Evolutionary conservation across 2,329 filamentous ascomycete genomes (phyloP).

Genomic region (Aureobasidium lini): DNA sequence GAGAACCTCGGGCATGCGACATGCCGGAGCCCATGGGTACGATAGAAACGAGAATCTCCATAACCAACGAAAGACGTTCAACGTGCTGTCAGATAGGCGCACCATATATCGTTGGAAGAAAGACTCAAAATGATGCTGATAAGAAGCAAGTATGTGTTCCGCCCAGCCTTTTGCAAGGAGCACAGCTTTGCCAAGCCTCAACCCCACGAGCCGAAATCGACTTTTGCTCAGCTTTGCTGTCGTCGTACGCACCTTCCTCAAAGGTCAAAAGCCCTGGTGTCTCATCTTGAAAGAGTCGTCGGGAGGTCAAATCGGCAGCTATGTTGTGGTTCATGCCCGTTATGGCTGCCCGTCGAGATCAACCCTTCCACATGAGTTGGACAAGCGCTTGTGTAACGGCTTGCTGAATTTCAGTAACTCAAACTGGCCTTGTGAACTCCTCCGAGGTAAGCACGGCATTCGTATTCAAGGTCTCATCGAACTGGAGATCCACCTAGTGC

Average conservation of each 20-base stretch:
- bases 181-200: not conserved
- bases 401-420: not conserved
- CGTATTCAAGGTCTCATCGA: not conserved
- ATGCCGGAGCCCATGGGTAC: not conserved
- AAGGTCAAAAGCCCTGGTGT: not conserved
- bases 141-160: too few species aligned
- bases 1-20: not conserved
- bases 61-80: not conserved
- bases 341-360: not conserved
- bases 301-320: not conserved
- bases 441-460: not conserved
- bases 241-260: not conserved
- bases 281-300: not conserved
- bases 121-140: too few species aligned
- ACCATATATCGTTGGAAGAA: too few species aligned
- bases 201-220: not conserved
- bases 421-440: not conserved
- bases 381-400: not conserved
- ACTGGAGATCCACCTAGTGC: not conserved
- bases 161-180: too few species aligned
- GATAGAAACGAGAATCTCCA: not conserved
- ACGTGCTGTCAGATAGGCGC: not conserved
- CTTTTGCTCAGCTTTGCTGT: not conserved
- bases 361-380: not conserved
- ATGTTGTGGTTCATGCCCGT: not conserved